Conservation (phyloP, 2,329 filamentous ascomycete species). For the Sporothrix pseudoabietina region DNA sequence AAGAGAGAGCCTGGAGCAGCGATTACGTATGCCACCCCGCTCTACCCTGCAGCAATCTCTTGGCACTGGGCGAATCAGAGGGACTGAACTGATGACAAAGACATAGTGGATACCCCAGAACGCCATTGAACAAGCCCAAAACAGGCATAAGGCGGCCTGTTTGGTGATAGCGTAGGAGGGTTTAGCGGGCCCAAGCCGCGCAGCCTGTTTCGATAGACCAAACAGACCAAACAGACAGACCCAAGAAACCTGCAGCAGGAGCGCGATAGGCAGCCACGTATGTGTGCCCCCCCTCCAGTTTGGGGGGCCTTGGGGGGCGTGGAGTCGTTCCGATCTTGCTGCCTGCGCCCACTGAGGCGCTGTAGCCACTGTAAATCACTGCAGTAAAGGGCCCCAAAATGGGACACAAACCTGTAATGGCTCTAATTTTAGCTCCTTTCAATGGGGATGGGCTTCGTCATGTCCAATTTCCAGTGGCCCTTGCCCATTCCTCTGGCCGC, state of each 20-base stretch:
- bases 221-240: not conserved
- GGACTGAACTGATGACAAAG: not conserved
- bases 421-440: not conserved
- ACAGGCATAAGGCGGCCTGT: not conserved
- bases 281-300: not conserved
- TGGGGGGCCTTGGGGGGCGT: not conserved
- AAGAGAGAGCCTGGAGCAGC: not conserved
- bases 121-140: not conserved
- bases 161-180: not conserved
- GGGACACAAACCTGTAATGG: not conserved
- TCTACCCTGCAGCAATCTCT: constrained; percentile 6
- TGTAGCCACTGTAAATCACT: not conserved
- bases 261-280: constrained; percentile 2
- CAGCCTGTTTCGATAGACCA: not conserved
- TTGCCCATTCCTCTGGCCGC: not conserved
- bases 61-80: constrained; percentile 22
- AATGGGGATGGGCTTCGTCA: constrained; percentile 12
- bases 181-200: constrained; percentile 16
- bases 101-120: not conserved
- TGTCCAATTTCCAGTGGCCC: constrained; percentile 19
- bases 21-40: constrained; percentile 31
- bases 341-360: not conserved
- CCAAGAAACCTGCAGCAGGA: too few species aligned
- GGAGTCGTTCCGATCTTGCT: not conserved
- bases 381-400: too few species aligned